A percentile compares a stretch with the other conserved stretches of the same genome.
Conservation (phyloP, 768 basidiomycete genomes). For the Cytidiella melzeri region DNA sequence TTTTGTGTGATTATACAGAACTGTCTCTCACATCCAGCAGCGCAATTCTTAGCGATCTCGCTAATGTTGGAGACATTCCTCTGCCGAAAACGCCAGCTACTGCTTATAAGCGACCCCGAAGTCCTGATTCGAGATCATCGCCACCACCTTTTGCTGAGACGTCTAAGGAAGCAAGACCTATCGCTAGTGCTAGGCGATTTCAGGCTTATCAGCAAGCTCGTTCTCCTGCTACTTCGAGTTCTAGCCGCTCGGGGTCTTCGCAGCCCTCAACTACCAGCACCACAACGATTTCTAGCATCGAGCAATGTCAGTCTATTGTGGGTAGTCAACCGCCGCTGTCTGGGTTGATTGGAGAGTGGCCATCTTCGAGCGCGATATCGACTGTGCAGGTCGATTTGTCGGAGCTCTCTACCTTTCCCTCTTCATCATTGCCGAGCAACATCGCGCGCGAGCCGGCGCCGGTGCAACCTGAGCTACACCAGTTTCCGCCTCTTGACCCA, state of each 20-base stretch:
- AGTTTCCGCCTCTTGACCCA: neutral
- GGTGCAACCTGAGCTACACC: neutral
- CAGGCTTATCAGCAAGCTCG: neutral
- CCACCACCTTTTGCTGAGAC: slow-evolving; percentile 9
- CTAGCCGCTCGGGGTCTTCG: neutral
- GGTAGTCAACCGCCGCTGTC: neutral
- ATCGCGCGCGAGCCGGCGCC: neutral
- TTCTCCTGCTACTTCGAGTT: neutral
- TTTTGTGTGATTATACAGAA: neutral
- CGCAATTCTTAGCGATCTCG: slow-evolving; percentile 70
- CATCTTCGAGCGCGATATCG: neutral
- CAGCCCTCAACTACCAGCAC: neutral
- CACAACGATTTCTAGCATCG: neutral
- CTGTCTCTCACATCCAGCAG: slow-evolving; percentile 25
- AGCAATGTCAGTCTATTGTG: neutral
- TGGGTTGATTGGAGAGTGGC: neutral
- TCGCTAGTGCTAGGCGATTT: slow-evolving; percentile 31
- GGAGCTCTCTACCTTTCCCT: neutral
- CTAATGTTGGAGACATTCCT: slow-evolving; percentile 65
- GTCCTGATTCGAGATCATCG: slow-evolving; percentile 6
- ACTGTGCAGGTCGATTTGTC: neutral
- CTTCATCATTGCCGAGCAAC: neutral
- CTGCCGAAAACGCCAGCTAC: slow-evolving; percentile 50
- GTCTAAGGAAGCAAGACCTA: slow-evolving; percentile 14
- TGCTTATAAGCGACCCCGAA: slow-evolving; percentile 45